These are phyloP conservation scores for Lyophyllum atratum DNA, from an alignment of 768 basidiomycete species.

Conservation along the genomic window DNA sequence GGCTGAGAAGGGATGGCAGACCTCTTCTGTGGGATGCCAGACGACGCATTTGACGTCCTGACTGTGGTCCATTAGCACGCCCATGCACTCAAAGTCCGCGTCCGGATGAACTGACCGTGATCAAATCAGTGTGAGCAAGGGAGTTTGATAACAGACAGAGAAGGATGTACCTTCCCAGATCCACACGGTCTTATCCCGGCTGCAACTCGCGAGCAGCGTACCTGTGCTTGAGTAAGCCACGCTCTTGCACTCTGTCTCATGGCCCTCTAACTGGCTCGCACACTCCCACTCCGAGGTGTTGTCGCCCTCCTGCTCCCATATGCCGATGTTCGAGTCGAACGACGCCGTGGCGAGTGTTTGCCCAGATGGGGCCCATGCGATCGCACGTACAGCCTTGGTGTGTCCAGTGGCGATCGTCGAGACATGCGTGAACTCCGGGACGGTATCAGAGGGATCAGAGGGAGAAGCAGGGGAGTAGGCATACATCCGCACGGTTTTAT, in stretches of 20 bases:
- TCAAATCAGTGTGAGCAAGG: background rate
- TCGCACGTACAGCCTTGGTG: conserved; percentile 79
- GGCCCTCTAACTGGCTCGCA: conserved; percentile 84
- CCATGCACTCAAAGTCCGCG: conserved; percentile 91
- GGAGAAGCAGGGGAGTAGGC: conserved; percentile 47
- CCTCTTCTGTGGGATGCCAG: conserved; percentile 97
- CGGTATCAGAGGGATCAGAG: conserved; percentile 23
- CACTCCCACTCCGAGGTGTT: conserved; percentile 82
- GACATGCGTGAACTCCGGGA: conserved; percentile 49
- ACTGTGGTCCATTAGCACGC: conserved; percentile 93
- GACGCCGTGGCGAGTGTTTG: conserved; percentile 86
- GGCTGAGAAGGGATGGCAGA: conserved; percentile 34
- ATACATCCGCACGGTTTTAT: conserved; percentile 89
- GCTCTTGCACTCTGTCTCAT: conserved; percentile 95
- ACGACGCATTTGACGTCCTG: conserved; percentile 96
- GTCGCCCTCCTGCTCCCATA: conserved; percentile 77
- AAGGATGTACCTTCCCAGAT: conserved; percentile 85
- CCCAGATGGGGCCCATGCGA: conserved; percentile 92
- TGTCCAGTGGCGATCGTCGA: conserved; percentile 83
- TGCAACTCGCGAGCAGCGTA: conserved; percentile 88
- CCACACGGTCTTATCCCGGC: conserved; percentile 98
- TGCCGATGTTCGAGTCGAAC: conserved; percentile 89
- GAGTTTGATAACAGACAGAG: background rate
- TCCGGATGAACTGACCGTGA: conserved; percentile 75
- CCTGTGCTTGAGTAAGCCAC: conserved; percentile 82